Conservation (phyloP, 116 monocot genomes). For the Posidonia oceanica region DNA sequence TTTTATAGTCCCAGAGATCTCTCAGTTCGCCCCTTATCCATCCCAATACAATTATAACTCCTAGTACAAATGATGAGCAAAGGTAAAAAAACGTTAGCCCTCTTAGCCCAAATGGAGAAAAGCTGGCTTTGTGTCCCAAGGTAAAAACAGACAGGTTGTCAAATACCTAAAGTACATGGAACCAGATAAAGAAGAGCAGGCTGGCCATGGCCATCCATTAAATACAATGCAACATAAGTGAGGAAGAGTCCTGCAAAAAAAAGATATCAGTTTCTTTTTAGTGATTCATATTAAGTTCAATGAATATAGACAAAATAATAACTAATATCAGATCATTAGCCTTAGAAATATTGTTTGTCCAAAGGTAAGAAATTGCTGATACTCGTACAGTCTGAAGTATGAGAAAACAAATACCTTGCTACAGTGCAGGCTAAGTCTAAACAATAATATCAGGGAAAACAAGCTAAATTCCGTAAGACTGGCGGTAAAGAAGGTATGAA, state of each 20-base stretch:
- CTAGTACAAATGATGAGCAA: constrained; percentile 10
- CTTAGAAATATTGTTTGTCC: too few relatives aligned
- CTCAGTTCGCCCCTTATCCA: constrained; percentile 64
- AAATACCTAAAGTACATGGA: constrained; percentile 77
- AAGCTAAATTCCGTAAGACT: too few relatives aligned
- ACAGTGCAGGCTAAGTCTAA: too few relatives aligned
- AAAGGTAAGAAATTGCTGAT: too few relatives aligned
- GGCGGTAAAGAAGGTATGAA: too few relatives aligned
- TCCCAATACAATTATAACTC: constrained; percentile 53
- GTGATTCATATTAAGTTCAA: neutral
- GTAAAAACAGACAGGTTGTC: too few relatives aligned
- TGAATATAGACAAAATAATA: neutral
- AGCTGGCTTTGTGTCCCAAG: neutral
- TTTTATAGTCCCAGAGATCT: constrained; percentile 63
- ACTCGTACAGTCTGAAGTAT: too few relatives aligned
- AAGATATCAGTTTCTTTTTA: neutral
- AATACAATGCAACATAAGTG: constrained; percentile 66
- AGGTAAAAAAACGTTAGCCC: neutral
- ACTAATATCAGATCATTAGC: neutral
- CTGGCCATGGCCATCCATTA: constrained; percentile 91
- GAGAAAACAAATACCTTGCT: too few relatives aligned
- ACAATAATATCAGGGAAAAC: too few relatives aligned
- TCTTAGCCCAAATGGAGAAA: neutral
- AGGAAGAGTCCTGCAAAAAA: constrained; percentile 52
- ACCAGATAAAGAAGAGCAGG: constrained; percentile 82